Conservation (phyloP, 768 basidiomycete species). For the Suillus spraguei region DNA sequence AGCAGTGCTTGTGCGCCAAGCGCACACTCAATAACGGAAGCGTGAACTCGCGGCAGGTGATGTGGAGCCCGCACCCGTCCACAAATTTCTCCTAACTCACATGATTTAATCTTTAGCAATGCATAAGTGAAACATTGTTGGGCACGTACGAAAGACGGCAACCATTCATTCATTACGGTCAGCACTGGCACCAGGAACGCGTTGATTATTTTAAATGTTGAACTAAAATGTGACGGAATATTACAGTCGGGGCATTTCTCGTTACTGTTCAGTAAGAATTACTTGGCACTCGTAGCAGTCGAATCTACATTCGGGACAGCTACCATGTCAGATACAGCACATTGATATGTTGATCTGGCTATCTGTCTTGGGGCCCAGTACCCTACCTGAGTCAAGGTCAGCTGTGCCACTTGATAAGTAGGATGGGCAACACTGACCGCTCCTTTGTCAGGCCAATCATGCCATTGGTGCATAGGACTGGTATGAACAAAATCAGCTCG, state of each 20-base stretch:
- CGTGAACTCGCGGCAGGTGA: slow-evolving; percentile 1
- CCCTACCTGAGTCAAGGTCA: background rate
- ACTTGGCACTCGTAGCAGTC: too few relatives aligned
- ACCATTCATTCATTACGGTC: background rate
- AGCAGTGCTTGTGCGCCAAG: background rate
- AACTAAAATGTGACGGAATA: slow-evolving; percentile 1
- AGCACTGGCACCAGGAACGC: background rate
- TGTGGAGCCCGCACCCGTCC: background rate
- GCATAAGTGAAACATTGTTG: background rate
- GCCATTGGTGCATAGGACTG: slow-evolving; percentile 3
- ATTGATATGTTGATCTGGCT: too few relatives aligned
- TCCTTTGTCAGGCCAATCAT: slow-evolving; percentile 19
- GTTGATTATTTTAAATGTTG: background rate
- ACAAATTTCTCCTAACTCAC: slow-evolving; percentile 3
- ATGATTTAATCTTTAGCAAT: background rate
- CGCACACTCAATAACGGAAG: slow-evolving; percentile 3
- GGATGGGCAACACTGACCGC: background rate
- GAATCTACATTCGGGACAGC: too few relatives aligned
- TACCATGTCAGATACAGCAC: too few relatives aligned
- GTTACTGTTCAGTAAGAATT: background rate
- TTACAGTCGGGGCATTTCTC: background rate
- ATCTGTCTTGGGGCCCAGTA: background rate
- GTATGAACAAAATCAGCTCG: background rate
- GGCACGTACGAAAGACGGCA: background rate
- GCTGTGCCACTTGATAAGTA: background rate